A percentile compares a stretch with the other conserved stretches of the same genome.
Evolutionary conservation across 73 alveolate genomes (phyloP).

Genomic region (Breviolum minutum): DNA sequence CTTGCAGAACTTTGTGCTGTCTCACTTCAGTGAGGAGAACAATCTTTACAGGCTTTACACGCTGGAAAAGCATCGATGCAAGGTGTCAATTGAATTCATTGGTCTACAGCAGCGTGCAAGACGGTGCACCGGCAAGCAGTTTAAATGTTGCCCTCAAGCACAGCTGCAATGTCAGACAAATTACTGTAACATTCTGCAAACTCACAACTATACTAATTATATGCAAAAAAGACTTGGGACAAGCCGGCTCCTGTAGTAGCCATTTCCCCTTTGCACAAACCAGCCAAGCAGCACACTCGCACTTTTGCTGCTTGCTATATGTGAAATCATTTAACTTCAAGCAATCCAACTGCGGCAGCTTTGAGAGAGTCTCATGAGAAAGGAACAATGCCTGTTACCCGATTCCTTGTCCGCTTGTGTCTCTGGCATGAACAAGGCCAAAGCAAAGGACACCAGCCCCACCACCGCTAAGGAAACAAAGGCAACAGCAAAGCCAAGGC

Average conservation of each 20-base stretch:
- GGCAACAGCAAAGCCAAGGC: constrained; percentile 47
- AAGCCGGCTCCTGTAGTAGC: not conserved
- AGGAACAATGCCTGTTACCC: not conserved
- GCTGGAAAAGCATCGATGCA: not conserved
- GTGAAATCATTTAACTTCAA: not conserved
- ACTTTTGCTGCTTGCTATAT: too few species aligned
- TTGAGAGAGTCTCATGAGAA: constrained; percentile 7
- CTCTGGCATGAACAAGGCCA: constrained; percentile 35
- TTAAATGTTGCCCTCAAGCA: constrained; percentile 71
- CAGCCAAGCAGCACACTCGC: not conserved
- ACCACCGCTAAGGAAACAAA: constrained; percentile 39
- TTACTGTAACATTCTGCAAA: not conserved
- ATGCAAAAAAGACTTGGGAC: not conserved
- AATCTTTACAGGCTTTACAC: constrained; percentile 1
- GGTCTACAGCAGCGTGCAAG: constrained; percentile 1
- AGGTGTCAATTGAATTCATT: not conserved
- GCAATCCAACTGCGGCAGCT: constrained; percentile 74
- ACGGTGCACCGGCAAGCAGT: constrained; percentile 63
- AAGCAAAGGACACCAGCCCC: constrained; percentile 8
- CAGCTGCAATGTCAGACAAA: constrained; percentile 23
- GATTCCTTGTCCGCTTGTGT: not conserved
- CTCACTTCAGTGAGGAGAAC: not conserved
- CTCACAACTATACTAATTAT: not conserved
- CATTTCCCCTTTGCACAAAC: not conserved
- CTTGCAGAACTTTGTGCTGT: constrained; percentile 19